These are phyloP conservation scores for Colletotrichum sp. DNA, from an alignment of 2,329 filamentous ascomycete genomes.

Conservation along the genomic window DNA sequence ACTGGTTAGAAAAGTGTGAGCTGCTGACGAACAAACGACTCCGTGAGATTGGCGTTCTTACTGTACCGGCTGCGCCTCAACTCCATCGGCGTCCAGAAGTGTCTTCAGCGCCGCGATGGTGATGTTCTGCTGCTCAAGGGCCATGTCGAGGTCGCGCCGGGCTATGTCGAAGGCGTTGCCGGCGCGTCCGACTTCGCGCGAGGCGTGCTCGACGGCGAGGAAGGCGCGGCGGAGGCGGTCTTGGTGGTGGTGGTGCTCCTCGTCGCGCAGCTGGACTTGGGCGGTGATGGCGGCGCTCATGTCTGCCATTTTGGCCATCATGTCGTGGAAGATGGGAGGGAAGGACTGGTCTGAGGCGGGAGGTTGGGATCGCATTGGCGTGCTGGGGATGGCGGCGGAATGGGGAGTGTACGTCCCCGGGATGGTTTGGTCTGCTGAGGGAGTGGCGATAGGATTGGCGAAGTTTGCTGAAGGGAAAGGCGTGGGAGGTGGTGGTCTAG, in stretches of 20 bases:
- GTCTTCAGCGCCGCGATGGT: neutral
- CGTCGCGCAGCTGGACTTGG: neutral
- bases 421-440: neutral
- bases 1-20: neutral
- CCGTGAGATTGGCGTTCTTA: neutral
- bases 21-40: neutral
- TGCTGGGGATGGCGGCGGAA: neutral
- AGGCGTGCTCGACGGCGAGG: neutral
- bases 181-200: neutral
- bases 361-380: neutral
- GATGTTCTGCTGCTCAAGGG: neutral
- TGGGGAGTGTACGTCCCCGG: fast-evolving
- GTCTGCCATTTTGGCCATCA: neutral
- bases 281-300: neutral
- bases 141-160: neutral
- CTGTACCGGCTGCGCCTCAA: neutral
- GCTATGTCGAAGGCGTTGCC: neutral
- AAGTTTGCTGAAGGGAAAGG: too few relatives aligned
- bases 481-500: too few relatives aligned
- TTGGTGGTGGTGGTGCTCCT: neutral
- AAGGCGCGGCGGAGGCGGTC: neutral
- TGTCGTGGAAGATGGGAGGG: neutral
- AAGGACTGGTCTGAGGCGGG: neutral
- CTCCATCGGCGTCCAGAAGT: neutral
- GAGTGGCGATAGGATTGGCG: neutral